These are phyloP conservation scores for Xylariaceae sp. DNA, from an alignment of 2,329 filamentous ascomycete genomes.

Conservation along the genomic window DNA sequence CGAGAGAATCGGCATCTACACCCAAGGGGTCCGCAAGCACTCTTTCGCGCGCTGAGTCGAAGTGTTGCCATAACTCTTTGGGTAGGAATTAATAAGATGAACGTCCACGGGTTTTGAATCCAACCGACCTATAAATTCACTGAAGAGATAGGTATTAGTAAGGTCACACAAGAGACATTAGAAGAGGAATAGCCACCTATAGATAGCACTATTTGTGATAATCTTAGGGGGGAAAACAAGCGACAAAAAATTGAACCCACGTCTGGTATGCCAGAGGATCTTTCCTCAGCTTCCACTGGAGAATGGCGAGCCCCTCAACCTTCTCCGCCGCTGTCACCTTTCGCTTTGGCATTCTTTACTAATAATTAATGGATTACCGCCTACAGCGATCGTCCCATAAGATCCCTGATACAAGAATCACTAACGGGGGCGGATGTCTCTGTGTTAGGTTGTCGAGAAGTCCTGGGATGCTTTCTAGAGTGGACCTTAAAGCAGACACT, in stretches of 20 bases:
- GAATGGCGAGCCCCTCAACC: conserved; percentile 24
- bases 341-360: conserved; percentile 24
- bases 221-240: neutral
- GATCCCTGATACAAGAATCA: neutral
- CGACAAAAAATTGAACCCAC: conserved; percentile 7
- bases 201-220: neutral
- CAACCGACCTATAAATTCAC: conserved; percentile 27
- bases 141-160: conserved; percentile 12
- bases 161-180: neutral
- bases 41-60: conserved; percentile 88
- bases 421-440: neutral
- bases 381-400: neutral
- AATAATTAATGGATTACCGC: neutral
- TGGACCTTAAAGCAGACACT: too few species aligned
- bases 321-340: conserved; percentile 29
- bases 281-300: conserved; percentile 30
- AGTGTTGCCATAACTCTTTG: conserved; percentile 85
- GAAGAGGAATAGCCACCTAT: neutral
- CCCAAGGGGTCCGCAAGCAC: conserved; percentile 84
- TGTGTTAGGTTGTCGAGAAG: neutral
- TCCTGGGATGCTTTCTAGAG: too few species aligned
- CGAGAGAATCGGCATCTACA: conserved; percentile 76
- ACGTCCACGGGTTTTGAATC: neutral
- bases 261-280: conserved; percentile 29
- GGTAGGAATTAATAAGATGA: conserved; percentile 58